A percentile compares a stretch with the other conserved stretches of the same genome.
phyloP scores from a whole-genome alignment of 306 rosid genomes.

The Lathyrus aphaca region DNA sequence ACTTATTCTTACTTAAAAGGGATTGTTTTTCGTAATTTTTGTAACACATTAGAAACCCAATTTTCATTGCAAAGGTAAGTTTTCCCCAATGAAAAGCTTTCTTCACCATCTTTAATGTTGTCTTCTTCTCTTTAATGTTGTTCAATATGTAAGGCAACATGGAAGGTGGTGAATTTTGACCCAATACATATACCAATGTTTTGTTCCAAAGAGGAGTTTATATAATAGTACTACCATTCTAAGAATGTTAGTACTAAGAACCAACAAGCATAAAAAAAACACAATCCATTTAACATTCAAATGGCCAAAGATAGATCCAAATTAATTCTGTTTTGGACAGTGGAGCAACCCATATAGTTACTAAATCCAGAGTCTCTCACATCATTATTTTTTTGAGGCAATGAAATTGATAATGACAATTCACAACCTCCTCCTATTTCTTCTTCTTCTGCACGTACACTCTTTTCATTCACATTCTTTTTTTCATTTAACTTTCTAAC shows the following conservation, averaged over 20 bases:
- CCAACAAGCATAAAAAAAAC: background rate
- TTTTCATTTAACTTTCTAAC: constrained; percentile 38
- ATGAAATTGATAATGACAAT: constrained; percentile 66
- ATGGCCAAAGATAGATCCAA: constrained; percentile 77
- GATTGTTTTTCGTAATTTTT: no score
- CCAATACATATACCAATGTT: background rate
- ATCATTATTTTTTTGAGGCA: constrained; percentile 63
- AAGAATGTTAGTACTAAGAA: constrained; percentile 14
- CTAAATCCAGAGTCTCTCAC: constrained; percentile 55
- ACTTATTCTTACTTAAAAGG: no score
- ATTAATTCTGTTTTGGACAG: constrained; percentile 50
- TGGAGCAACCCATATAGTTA: constrained; percentile 54
- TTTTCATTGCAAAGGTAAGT: no score
- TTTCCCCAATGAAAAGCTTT: no score
- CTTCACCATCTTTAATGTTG: no score
- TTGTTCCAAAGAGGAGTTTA: constrained; percentile 6
- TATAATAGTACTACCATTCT: constrained; percentile 1
- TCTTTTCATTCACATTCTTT: constrained; percentile 32
- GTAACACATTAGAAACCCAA: no score
- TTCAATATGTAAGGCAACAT: no score
- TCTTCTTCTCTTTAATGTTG: no score
- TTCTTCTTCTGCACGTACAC: constrained; percentile 29
- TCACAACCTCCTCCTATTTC: constrained; percentile 51
- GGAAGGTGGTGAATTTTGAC: no score
- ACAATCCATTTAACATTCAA: constrained; percentile 33